Conservation (phyloP, 169 alveolate species). For the Plasmodium knowlesi region DNA sequence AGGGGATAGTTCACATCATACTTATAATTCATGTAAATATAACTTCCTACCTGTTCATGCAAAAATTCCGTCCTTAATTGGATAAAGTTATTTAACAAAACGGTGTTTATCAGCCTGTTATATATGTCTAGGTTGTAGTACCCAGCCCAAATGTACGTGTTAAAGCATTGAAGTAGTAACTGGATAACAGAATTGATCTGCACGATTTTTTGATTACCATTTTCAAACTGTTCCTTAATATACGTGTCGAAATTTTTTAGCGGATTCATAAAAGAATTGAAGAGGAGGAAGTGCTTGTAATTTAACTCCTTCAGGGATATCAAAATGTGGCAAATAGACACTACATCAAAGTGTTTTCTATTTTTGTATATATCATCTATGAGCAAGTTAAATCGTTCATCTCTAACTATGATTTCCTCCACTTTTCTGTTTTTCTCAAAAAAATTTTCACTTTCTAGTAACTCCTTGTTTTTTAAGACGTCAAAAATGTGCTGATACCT, state of each 20-base stretch:
- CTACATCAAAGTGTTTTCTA: constrained; percentile 81
- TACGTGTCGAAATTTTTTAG: constrained; percentile 72
- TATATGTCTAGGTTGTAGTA: constrained; percentile 67
- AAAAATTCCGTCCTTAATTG: neutral
- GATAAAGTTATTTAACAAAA: constrained; percentile 55
- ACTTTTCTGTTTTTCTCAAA: constrained; percentile 70
- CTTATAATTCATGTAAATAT: constrained; percentile 35
- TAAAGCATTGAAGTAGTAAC: constrained; percentile 50
- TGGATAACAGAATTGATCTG: constrained; percentile 27
- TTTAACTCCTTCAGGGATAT: constrained; percentile 81
- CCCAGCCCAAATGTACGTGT: constrained; percentile 75
- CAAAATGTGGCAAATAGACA: constrained; percentile 82
- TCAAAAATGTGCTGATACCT: constrained; percentile 36
- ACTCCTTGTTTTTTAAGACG: constrained; percentile 73
- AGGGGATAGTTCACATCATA: constrained; percentile 65
- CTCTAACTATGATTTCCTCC: constrained; percentile 57
- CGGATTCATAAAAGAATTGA: constrained; percentile 80
- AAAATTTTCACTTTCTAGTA: constrained; percentile 75
- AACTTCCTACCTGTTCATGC: constrained; percentile 41
- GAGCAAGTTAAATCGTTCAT: constrained; percentile 74
- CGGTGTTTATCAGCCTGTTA: constrained; percentile 49
- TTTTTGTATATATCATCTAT: constrained; percentile 82
- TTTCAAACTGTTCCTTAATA: constrained; percentile 61
- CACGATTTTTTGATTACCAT: constrained; percentile 3
- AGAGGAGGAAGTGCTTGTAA: constrained; percentile 78